These are phyloP conservation scores for Suhomyces sp. DNA, from an alignment of 805 yeast genomes.

Conservation along the genomic window DNA sequence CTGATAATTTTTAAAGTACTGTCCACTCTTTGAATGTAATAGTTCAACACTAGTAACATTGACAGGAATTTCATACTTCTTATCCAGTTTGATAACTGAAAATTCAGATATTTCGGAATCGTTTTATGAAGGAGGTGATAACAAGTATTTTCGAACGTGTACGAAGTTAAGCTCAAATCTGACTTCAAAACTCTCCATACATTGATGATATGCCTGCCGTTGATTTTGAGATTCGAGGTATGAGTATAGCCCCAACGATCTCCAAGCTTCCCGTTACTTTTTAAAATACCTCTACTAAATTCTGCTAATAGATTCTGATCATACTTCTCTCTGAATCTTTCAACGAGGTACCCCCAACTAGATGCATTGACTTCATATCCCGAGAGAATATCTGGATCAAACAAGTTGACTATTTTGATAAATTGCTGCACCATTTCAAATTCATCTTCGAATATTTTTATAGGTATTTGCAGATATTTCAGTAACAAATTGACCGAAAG, in stretches of 20 bases:
- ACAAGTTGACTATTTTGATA: conserved; percentile 50
- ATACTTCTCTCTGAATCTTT: conserved; percentile 49
- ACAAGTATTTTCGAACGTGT: conserved; percentile 74
- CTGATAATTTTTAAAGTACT: conserved; percentile 49
- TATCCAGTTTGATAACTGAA: conserved; percentile 44
- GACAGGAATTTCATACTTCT: conserved; percentile 36
- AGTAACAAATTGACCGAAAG: conserved; percentile 4
- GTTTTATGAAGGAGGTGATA: conserved; percentile 65
- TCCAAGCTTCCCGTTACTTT: conserved; percentile 51
- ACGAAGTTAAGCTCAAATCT: conserved; percentile 63
- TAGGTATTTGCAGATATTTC: conserved; percentile 6
- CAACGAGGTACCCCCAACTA: conserved; percentile 90
- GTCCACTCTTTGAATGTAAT: conserved; percentile 46
- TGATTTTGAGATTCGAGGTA: conserved; percentile 63
- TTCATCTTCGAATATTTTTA: conserved; percentile 49
- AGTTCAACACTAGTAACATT: conserved; percentile 41
- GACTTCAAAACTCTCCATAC: conserved; percentile 75
- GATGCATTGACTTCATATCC: conserved; percentile 80
- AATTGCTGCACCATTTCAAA: conserved; percentile 55
- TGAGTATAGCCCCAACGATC: conserved; percentile 83
- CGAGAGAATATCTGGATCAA: conserved; percentile 85
- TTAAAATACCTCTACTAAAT: conserved; percentile 57
- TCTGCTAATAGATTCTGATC: conserved; percentile 56
- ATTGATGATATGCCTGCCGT: conserved; percentile 83
- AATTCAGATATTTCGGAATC: conserved; percentile 59